Percentiles rank a stretch among this genome's conserved stretches.
These are phyloP conservation scores for Sanghuangporus sanghuang DNA, from an alignment of 1,284 basidiomycete genomes.

Conservation along the genomic window DNA sequence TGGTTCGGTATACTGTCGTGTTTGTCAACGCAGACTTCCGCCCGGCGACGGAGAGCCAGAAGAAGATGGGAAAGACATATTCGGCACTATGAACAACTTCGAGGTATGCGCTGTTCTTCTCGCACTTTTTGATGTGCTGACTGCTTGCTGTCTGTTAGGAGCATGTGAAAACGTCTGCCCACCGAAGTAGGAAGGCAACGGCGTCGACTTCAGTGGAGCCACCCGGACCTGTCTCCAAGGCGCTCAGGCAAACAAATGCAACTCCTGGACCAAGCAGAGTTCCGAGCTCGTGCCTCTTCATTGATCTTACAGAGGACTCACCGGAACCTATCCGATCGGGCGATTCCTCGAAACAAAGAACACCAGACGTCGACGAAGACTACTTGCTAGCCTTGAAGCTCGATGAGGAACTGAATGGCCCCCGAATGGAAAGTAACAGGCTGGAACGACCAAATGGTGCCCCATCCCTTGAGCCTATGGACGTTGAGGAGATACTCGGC, in stretches of 20 bases:
- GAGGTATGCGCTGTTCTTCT: not conserved
- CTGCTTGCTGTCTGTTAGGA: not conserved
- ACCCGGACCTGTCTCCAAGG: not conserved
- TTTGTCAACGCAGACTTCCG: not conserved
- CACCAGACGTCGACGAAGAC: constrained; percentile 3
- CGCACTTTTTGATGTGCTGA: not conserved
- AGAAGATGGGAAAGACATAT: constrained; percentile 13
- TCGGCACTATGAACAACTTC: constrained; percentile 11
- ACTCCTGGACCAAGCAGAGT: not conserved
- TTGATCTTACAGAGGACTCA: not conserved
- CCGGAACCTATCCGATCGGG: not conserved
- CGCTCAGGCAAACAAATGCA: not conserved
- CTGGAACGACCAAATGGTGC: not conserved
- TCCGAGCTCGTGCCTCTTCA: not conserved
- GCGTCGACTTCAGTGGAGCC: not conserved
- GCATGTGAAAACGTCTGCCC: not conserved
- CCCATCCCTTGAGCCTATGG: not conserved
- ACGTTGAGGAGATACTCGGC: not conserved
- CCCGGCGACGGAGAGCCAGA: constrained; percentile 11
- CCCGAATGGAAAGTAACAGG: not conserved
- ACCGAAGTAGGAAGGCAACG: not conserved
- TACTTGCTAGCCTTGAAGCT: constrained; percentile 7
- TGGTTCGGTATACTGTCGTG: constrained; percentile 7
- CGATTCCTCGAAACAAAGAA: no score
- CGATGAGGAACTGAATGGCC: constrained; percentile 7